Base-by-base conservation (phyloP, 352 stramenopile species). In the Discostella stelligera region DNA sequence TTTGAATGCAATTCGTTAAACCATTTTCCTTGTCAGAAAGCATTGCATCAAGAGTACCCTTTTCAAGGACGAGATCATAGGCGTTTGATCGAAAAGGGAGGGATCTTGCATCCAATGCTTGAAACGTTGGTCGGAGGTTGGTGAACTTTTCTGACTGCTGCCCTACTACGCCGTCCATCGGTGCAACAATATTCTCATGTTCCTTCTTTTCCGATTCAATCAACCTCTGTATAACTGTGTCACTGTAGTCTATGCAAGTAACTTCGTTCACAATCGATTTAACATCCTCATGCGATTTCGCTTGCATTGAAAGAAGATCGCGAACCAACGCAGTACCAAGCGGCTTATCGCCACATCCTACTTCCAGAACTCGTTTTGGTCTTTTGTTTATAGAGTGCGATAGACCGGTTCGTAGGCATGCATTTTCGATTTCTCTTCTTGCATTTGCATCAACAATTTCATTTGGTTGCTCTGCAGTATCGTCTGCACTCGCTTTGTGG, bases 41-140 rank as follows among this genome's bases (percentile, higher is more conserved):
- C 77, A 92, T 88, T 11, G 87, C 84, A 84, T 92, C 87, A 11
- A 90, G 64, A n/a, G 87, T 92, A 20, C 87, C 87, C 52, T 92
- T 92, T 62, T 92, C 87, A 10, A 92, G 46, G 32, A 92, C 69
- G 8, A 92, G 53, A 50, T 86, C 49, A 55, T 89, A 88, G 10
- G 50, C 74, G 37, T 82, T 71, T n/a, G 83, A 44, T 23, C 30
- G 0, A 69, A 79, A 85, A 0, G 83, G 67, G 20, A 92, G 41
- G 4, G 71, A 46, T 44, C 82, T 37, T 25, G 84, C 84, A 89
- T 92, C 84, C 16, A 73, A 11, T 21, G 65, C 41, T 62, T 27
- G n/a, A 20, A 62, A 80, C 4, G 58, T 63, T 25, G 65, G 64
- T 54, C 54, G 58, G 10, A 82, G 64, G 21, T 25, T 69, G 30